Percentiles rank a stretch among this genome's conserved stretches.
These are phyloP conservation scores for Nigrospora sphaerica DNA, from an alignment of 2,329 filamentous ascomycete species.

Conservation along the genomic window DNA sequence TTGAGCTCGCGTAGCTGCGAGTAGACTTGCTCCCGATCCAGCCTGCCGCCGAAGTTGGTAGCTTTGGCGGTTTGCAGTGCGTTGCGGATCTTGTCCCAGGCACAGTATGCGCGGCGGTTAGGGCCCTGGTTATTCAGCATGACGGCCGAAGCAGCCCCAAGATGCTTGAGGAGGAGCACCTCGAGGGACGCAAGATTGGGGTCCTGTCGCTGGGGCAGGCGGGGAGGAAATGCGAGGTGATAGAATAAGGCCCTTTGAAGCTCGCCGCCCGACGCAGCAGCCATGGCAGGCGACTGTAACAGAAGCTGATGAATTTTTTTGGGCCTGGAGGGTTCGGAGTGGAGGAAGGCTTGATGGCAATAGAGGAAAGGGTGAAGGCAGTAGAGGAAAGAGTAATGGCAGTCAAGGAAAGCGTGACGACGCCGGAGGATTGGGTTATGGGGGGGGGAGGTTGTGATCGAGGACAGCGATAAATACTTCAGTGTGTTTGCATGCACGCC, in stretches of 20 bases:
- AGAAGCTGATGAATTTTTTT: no score
- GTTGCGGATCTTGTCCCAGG: constrained; percentile 8
- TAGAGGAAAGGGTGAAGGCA: no score
- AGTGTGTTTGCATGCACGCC: no score
- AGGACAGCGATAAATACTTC: no score
- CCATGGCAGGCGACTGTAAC: no score
- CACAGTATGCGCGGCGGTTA: constrained; percentile 1
- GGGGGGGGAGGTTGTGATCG: no score
- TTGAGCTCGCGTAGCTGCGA: constrained; percentile 7
- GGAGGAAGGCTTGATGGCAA: no score
- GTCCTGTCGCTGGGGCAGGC: constrained; percentile 9
- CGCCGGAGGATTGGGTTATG: no score
- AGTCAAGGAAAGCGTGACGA: no score
- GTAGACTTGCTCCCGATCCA: constrained; percentile 10
- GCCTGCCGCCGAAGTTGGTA: constrained; percentile 8
- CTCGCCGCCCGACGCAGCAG: no score
- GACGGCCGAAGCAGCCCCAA: background rate
- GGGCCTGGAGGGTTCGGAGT: no score
- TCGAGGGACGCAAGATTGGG: constrained; percentile 7
- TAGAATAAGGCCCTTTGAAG: constrained; percentile 6
- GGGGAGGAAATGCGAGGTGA: constrained; percentile 12
- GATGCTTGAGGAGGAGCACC: background rate
- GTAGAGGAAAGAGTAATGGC: no score
- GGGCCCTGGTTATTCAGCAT: background rate
- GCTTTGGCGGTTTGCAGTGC: constrained; percentile 7